Conservation (phyloP, 805 yeast species). For the Cyberlindnera euphorbiae region DNA sequence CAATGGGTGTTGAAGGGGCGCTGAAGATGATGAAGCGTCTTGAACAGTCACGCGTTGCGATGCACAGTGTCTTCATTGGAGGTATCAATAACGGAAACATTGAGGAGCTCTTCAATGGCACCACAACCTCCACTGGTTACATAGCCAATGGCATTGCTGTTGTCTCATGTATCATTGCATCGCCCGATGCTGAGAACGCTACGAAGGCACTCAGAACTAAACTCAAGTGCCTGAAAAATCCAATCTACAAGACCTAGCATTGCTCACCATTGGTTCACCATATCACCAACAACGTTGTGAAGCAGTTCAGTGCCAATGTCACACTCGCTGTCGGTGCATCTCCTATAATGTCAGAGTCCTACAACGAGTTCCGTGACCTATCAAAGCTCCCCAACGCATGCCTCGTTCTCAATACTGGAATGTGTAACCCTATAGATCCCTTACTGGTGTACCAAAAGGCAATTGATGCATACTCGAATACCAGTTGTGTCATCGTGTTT, state of each 20-base stretch:
- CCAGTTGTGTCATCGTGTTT: constrained; percentile 60
- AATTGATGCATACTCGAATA: constrained; percentile 49
- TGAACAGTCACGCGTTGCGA: constrained; percentile 28
- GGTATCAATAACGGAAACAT: constrained; percentile 67
- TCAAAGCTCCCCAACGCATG: constrained; percentile 50
- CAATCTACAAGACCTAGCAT: too few relatives aligned
- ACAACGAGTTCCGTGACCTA: constrained; percentile 63
- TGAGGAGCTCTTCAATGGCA: constrained; percentile 42
- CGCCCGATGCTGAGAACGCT: constrained; percentile 45
- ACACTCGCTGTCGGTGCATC: constrained; percentile 80
- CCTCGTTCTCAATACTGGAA: constrained; percentile 72
- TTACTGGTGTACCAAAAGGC: constrained; percentile 43
- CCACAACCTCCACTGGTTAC: constrained; percentile 42
- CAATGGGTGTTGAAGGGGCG: constrained; percentile 70
- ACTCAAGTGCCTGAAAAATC: too few relatives aligned
- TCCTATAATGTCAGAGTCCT: constrained; percentile 81
- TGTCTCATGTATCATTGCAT: constrained; percentile 81
- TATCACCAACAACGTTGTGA: constrained; percentile 84
- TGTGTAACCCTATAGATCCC: constrained; percentile 40
- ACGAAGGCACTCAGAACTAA: constrained; percentile 39
- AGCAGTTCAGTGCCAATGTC: constrained; percentile 82
- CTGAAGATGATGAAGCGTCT: constrained; percentile 47
- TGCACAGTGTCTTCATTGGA: constrained; percentile 74
- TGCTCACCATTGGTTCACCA: constrained; percentile 80
- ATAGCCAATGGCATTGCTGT: constrained; percentile 77